Conservation (phyloP, 768 basidiomycete species). For the Cystobasidium ongulense region DNA sequence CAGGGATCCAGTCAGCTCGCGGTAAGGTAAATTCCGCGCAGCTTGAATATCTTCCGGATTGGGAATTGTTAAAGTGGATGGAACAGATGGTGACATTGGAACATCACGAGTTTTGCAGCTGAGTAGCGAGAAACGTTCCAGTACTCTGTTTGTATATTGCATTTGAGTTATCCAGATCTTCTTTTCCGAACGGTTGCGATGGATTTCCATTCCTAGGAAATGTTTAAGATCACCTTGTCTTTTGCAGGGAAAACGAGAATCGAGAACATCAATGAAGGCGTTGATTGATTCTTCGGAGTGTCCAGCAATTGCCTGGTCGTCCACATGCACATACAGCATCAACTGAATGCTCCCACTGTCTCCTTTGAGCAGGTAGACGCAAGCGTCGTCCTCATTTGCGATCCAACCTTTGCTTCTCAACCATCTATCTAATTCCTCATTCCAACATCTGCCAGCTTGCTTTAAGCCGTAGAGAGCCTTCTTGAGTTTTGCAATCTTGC, state of each 20-base stretch:
- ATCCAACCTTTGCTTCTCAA: neutral
- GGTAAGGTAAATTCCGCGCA: neutral
- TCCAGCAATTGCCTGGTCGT: neutral
- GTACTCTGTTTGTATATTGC: neutral
- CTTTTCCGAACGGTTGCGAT: slow-evolving; percentile 2
- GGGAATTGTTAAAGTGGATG: neutral
- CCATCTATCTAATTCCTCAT: slow-evolving; percentile 7
- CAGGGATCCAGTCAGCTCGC: neutral
- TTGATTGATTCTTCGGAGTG: neutral
- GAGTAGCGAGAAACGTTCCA: neutral
- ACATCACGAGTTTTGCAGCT: neutral
- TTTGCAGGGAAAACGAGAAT: slow-evolving; percentile 5
- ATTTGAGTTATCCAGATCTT: neutral
- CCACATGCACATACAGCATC: neutral
- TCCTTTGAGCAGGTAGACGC: neutral
- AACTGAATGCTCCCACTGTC: neutral
- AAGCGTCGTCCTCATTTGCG: slow-evolving; percentile 15
- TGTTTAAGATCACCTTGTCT: slow-evolving; percentile 4
- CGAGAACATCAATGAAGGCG: neutral
- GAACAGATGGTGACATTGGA: neutral
- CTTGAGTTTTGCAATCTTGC: slow-evolving; percentile 1
- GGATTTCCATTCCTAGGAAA: slow-evolving; percentile 2
- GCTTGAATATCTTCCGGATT: neutral
- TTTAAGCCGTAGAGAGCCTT: slow-evolving; percentile 8
- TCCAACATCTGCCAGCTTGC: slow-evolving; percentile 11